phyloP scores from a whole-genome alignment of 805 yeast genomes.

The Metschnikowia matae region DNA sequence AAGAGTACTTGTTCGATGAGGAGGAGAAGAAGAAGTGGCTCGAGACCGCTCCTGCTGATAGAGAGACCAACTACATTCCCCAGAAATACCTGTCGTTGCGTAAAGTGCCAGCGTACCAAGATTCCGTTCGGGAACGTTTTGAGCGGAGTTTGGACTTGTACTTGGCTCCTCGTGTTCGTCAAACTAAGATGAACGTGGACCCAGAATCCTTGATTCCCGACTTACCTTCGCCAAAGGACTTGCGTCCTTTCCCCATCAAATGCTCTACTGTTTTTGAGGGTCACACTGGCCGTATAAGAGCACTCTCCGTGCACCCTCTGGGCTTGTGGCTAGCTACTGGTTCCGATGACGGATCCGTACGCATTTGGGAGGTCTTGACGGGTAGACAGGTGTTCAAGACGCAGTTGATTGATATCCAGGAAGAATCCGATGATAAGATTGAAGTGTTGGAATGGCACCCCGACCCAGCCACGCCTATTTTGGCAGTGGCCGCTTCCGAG shows the following conservation, averaged over 20 bases:
- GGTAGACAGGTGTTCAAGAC: constrained; percentile 86
- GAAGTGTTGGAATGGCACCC: constrained; percentile 92
- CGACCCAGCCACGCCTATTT: constrained; percentile 61
- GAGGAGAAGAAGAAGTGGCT: constrained; percentile 76
- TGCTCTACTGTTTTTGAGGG: constrained; percentile 83
- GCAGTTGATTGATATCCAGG: constrained; percentile 48
- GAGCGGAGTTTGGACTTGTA: constrained; percentile 93
- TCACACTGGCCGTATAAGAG: constrained; percentile 77
- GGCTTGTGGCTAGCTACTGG: constrained; percentile 98
- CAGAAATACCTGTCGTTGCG: constrained; percentile 78
- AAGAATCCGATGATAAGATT: constrained; percentile 66
- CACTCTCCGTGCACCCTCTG: constrained; percentile 77
- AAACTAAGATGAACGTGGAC: constrained; percentile 84
- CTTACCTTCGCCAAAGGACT: constrained; percentile 92
- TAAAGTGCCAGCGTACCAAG: constrained; percentile 89
- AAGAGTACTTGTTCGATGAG: constrained; percentile 76
- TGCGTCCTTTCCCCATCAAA: constrained; percentile 93
- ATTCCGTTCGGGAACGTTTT: constrained; percentile 81
- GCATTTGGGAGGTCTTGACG: constrained; percentile 94
- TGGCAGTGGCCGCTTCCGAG: constrained; percentile 84
- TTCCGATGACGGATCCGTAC: constrained; percentile 91
- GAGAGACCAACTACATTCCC: constrained; percentile 77
- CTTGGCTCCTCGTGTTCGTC: constrained; percentile 93
- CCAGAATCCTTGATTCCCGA: constrained; percentile 96
- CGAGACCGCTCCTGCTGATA: constrained; percentile 64